Evolutionary conservation across 2,329 filamentous ascomycete species (phyloP).

Genomic region (Colletotrichum tabaci): DNA sequence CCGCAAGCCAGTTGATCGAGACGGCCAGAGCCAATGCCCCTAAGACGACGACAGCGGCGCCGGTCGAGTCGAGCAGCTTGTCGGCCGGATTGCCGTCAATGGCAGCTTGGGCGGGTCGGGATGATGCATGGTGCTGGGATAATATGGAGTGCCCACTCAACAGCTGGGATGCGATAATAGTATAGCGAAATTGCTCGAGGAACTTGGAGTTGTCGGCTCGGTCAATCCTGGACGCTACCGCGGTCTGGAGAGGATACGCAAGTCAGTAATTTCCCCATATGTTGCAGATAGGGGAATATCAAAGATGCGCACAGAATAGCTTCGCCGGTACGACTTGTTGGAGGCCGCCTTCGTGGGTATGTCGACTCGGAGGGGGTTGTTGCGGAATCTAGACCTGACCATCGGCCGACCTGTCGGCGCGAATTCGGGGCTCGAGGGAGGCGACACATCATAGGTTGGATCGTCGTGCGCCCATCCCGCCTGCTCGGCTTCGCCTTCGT

Average conservation of each 20-base stretch:
- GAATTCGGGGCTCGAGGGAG: conserved; percentile 66
- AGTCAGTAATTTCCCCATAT: conserved; percentile 43
- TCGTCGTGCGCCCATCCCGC: conserved; percentile 62
- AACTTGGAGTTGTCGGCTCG: conserved; percentile 87
- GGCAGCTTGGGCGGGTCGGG: conserved; percentile 44
- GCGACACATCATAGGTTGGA: conserved; percentile 59
- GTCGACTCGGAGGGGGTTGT: conserved; percentile 61
- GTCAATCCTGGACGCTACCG: conserved; percentile 80
- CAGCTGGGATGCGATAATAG: conserved; percentile 91
- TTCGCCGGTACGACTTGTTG: conserved; percentile 60
- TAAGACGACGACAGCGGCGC: conserved; percentile 68
- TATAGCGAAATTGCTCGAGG: conserved; percentile 93
- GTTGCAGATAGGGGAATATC: conserved; percentile 43
- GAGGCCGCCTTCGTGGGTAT: conserved; percentile 58
- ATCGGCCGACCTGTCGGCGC: conserved; percentile 70
- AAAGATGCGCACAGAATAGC: conserved; percentile 63
- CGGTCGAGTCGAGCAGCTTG: conserved; percentile 56
- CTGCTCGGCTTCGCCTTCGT: conserved; percentile 66
- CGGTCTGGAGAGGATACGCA: conserved; percentile 64
- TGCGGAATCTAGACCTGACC: conserved; percentile 68
- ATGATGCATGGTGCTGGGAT: conserved; percentile 53
- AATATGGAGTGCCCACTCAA: conserved; percentile 78
- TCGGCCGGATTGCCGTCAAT: conserved; percentile 49
- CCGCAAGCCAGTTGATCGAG: conserved; percentile 79
- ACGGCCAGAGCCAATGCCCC: conserved; percentile 79